Conservation (phyloP, 83 land plant species). For the Larix sibirica region DNA sequence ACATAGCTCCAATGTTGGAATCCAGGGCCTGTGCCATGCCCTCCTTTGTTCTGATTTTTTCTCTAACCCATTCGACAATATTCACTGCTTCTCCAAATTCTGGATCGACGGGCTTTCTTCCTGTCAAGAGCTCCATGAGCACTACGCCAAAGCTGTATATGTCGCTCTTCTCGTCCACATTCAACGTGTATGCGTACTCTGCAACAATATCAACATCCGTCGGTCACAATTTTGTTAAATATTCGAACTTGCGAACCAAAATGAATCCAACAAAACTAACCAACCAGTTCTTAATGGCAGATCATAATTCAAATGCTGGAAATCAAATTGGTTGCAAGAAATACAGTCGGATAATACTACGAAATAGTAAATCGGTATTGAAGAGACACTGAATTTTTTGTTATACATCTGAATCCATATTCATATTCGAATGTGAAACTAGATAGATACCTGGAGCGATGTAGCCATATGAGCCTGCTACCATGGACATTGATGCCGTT, state of each 20-base stretch:
- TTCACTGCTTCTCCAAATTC: conserved; percentile 69
- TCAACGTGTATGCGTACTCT: conserved; percentile 77
- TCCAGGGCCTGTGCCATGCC: conserved; percentile 56
- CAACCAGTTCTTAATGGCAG: background rate
- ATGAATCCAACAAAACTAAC: no score
- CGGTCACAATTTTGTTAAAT: background rate
- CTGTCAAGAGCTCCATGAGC: conserved; percentile 76
- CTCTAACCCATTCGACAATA: conserved; percentile 65
- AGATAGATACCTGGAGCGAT: conserved; percentile 81
- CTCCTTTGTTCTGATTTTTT: conserved; percentile 32
- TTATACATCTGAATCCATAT: background rate
- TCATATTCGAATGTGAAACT: background rate
- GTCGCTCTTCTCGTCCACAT: conserved; percentile 80
- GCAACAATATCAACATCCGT: background rate
- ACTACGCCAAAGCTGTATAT: conserved; percentile 87
- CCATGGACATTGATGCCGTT: conserved; percentile 75
- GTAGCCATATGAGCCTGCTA: conserved; percentile 95
- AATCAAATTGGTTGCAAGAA: background rate
- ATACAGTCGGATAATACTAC: no score
- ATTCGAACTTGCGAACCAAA: background rate
- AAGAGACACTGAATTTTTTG: no score
- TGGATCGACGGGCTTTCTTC: conserved; percentile 61
- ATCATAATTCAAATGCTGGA: no score
- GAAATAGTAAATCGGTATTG: background rate
- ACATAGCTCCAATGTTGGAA: conserved; percentile 42